phyloP scores from a whole-genome alignment of 495 filamentous ascomycete species.

The Cercophora newfieldiana region DNA sequence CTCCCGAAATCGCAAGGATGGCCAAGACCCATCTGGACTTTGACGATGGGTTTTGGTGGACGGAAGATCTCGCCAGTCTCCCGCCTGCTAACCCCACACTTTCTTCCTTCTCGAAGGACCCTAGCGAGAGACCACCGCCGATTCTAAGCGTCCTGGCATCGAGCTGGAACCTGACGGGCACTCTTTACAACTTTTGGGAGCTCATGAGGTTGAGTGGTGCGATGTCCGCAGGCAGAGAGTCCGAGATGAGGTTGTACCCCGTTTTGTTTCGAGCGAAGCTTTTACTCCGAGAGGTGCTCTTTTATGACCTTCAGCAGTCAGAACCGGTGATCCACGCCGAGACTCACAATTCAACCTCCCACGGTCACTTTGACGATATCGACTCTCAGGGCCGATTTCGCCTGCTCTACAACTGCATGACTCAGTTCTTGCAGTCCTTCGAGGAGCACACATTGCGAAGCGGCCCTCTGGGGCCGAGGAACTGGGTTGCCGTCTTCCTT shows the following conservation, averaged over 20 bases:
- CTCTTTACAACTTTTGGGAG: constrained; percentile 48
- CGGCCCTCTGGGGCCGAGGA: constrained; percentile 38
- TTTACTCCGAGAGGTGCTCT: constrained; percentile 49
- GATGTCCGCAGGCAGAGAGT: constrained; percentile 43
- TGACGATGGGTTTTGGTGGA: constrained; percentile 54
- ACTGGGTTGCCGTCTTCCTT: constrained; percentile 48
- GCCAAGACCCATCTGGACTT: constrained; percentile 48
- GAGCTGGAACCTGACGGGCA: constrained; percentile 49
- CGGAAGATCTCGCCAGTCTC: constrained; percentile 47
- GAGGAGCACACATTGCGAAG: constrained; percentile 42
- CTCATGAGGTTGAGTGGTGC: constrained; percentile 45
- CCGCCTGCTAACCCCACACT: constrained; percentile 45
- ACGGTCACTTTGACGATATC: constrained; percentile 41
- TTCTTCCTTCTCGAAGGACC: constrained; percentile 42
- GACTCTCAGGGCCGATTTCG: constrained; percentile 48
- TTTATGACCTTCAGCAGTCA: constrained; percentile 49
- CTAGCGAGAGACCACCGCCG: constrained; percentile 43
- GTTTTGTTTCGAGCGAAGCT: constrained; percentile 50
- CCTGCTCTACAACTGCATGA: constrained; percentile 49
- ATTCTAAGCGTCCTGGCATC: constrained; percentile 45
- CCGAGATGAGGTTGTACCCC: constrained; percentile 43
- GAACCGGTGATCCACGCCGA: constrained; percentile 49
- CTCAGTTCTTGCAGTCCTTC: constrained; percentile 48
- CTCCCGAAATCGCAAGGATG: constrained; percentile 37
- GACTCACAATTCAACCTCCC: constrained; percentile 36